These are phyloP conservation scores for Parmales sp. DNA, from an alignment of 108 stramenopile genomes.

Conservation along the genomic window DNA sequence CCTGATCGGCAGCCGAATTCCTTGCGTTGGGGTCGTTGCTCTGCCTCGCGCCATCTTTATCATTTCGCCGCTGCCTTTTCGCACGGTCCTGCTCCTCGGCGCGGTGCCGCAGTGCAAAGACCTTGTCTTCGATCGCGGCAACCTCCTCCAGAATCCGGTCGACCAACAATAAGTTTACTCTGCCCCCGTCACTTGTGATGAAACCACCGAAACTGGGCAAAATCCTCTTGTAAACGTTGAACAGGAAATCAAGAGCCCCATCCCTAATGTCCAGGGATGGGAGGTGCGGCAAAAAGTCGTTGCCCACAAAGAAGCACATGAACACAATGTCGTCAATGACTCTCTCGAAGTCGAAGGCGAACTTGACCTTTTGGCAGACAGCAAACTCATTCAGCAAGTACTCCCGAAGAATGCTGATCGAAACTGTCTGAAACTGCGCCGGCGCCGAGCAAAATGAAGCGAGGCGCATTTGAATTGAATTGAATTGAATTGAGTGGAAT, in stretches of 20 bases:
- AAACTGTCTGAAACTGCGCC: slow-evolving; percentile 62
- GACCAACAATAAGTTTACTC: slow-evolving; percentile 74
- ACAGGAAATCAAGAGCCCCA: slow-evolving; percentile 79
- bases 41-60: slow-evolving; percentile 23
- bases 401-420: slow-evolving; percentile 82
- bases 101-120: slow-evolving; percentile 78
- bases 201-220: slow-evolving; percentile 84
- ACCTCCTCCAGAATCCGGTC: slow-evolving; percentile 87
- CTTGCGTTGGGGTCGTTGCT: background rate
- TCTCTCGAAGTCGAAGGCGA: slow-evolving; percentile 69
- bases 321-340: slow-evolving; percentile 97
- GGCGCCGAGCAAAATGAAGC: slow-evolving; percentile 45
- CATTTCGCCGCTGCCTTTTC: slow-evolving; percentile 38
- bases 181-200: slow-evolving; percentile 85
- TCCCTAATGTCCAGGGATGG: slow-evolving; percentile 88
- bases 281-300: slow-evolving; percentile 88
- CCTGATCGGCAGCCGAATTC: background rate
- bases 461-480: too few species aligned
- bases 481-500: too few species aligned
- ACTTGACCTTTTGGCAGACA: too few species aligned
- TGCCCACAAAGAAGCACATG: slow-evolving; percentile 96
- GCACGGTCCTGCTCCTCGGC: slow-evolving; percentile 67
- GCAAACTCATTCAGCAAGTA: slow-evolving; percentile 82
- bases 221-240: slow-evolving; percentile 77
- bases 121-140: slow-evolving; percentile 90